Evolutionary conservation across 352 stramenopile genomes (phyloP).

Genomic region (Phytopythium cucurbitacearum): DNA sequence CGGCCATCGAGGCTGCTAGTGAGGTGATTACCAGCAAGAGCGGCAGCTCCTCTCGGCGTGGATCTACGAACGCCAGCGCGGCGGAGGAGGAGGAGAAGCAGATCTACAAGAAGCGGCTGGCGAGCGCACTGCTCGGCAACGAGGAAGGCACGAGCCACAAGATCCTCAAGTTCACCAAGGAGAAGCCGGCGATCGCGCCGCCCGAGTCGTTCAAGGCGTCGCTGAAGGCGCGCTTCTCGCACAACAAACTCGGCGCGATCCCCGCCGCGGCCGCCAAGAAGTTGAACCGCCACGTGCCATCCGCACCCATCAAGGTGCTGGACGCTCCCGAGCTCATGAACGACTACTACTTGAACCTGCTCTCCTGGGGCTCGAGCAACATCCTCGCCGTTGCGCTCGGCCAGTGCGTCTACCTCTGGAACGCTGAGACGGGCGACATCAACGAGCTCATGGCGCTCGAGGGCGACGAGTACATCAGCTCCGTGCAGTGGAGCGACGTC

Average conservation of each 20-base stretch:
- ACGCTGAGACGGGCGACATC: conserved; percentile 94
- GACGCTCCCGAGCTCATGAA: conserved; percentile 98
- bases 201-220: conserved; percentile 94
- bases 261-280: conserved; percentile 76
- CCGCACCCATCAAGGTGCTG: conserved; percentile 93
- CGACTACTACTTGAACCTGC: conserved; percentile 99
- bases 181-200: conserved; percentile 92
- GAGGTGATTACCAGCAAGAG: conserved; percentile 17
- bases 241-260: conserved; percentile 89
- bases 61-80: conserved; percentile 1
- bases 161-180: conserved; percentile 97
- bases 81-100: conserved; percentile 71
- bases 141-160: conserved; percentile 83
- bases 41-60: background rate
- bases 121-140: conserved; percentile 76
- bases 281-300: conserved; percentile 94
- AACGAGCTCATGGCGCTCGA: conserved; percentile 91
- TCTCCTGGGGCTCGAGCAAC: conserved; percentile 97
- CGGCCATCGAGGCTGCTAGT: conserved; percentile 31
- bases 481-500: conserved; percentile 94
- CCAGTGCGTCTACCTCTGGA: conserved; percentile 98
- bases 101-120: conserved; percentile 80
- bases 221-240: conserved; percentile 91
- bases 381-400: conserved; percentile 96
- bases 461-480: conserved; percentile 94